Conservation (phyloP, 2,329 filamentous ascomycete genomes). For the Beauveria varroae region DNA sequence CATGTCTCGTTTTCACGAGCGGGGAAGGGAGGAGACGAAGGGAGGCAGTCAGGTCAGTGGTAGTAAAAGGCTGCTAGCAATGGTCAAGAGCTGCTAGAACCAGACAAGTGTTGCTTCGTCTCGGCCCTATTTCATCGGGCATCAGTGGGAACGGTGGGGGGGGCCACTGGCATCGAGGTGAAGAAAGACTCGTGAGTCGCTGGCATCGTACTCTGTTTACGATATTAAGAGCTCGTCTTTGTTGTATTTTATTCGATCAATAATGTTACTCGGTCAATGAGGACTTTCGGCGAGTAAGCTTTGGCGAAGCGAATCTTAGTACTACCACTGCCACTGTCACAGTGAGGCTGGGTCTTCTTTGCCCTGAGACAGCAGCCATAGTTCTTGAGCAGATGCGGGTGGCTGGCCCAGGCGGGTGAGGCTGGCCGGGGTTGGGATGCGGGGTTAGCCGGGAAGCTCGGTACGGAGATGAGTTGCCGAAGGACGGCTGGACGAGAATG, state of each 20-base stretch:
- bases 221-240: neutral
- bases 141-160: neutral
- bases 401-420: neutral
- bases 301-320: no score
- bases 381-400: neutral
- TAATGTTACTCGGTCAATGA: no score
- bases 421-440: constrained; percentile 2
- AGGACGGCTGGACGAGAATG: neutral
- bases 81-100: neutral
- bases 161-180: neutral
- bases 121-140: constrained; percentile 3
- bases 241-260: neutral
- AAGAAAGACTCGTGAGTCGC: neutral
- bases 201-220: no score
- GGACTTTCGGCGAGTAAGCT: no score
- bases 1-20: neutral
- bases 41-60: neutral
- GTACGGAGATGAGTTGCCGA: neutral
- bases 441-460: neutral
- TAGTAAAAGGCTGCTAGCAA: neutral
- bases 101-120: constrained; percentile 2
- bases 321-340: neutral
- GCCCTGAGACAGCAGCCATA: neutral
- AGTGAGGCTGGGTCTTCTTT: neutral
- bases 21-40: neutral